Base-by-base conservation (phyloP, 331 rosid species). In the Stylosanthes scabra region DNA sequence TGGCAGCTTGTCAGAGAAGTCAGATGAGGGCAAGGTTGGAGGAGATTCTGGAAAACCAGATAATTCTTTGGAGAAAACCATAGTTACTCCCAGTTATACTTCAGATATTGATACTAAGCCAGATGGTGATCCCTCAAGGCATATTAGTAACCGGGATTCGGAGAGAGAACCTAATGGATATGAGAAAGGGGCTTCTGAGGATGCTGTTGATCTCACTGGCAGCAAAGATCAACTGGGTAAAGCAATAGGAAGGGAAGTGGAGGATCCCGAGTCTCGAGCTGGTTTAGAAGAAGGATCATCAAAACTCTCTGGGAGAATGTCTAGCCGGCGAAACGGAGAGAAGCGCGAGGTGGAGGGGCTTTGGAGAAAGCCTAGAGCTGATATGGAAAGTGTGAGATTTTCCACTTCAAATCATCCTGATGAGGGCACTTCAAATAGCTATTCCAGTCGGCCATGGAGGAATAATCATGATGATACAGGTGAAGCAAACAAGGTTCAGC, bases 361-460 rank as follows among this genome's bases (percentile, higher is more conserved):
- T 71, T 55, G 55, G 70, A 86, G 87, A 69, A 80, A 58, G 62
- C 77, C 76, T 39, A 83, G 72, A 74, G 75, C 74, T 70, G 86
- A 84, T 69, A 59, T 83, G 72, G 89, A 88, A 80, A 88, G 79
- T 66, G 82, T 83, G 84, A 87, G 92, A 66, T 88, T 88, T 81
- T 83, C 92, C 3, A 86, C 88, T 79, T 82, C 88, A 0, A 86
- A 54, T 45, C 74, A 82, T 63, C 86, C 78, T 0, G 83, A 85
- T 13, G 93, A 87, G 40, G 97, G 93, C 62, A 78, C 87, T 47
- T 84, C 97, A 10, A 88, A 86, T 82, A 74, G 71, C 63, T 81
- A 59, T 31, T 51, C 78, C 10, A 72, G 82, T 70, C 68, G 84
- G 55, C 75, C 86, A 1, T 66, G 82, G 83, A 78, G 80, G 74